Evolutionary conservation across 75 land plant genomes (phyloP), one percentile per base, ranked within the genome.

Genomic region (Picea sitchensis): DNA sequence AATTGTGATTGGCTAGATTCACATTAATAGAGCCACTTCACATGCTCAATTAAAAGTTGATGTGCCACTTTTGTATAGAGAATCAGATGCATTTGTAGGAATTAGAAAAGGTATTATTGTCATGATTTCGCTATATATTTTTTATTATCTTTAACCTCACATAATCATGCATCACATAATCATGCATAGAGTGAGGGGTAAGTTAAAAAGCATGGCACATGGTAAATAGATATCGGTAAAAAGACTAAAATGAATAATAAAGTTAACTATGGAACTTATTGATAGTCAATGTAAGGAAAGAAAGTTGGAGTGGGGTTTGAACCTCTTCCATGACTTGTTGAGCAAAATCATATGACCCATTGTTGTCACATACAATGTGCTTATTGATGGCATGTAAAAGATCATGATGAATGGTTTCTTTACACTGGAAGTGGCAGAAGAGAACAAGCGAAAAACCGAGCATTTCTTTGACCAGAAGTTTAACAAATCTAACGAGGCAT

Each of bases 51-150:
- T 94, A 32, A 92, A 91, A 78, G 90, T 96, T 65, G 90, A 94
- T 79, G 89, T 96, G 62, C 99, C 99, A 62, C 84, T 96, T 74
- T 83, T 92, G 18, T 94, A 85, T 76, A 83, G 88, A 80, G 99
- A 98, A 78, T 92, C 91, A 51, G 97, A 96, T 90, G 89, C 90
- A 13, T 96, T 90, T 61, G 91, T 93, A 54, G 99, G 99, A 21
- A 76, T 94, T 36, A 87, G 86, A 58, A 94, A 92, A 92, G 99
- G 98, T 95, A 69, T 34, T 58, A 23, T 34, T 6, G 0, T 5
- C 41, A 26, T 61, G 15, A 32, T 32, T 1, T 26, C 4, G 60
- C 32, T 3, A 20, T 62, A 5, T 60, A 9, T 15, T 41, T 56
- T 38, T 14, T 56, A 3, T 41, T 41, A 41, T 38, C 73, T 17